phyloP scores from a whole-genome alignment of 2,329 filamentous ascomycete species.

The Balansia obtecta region DNA sequence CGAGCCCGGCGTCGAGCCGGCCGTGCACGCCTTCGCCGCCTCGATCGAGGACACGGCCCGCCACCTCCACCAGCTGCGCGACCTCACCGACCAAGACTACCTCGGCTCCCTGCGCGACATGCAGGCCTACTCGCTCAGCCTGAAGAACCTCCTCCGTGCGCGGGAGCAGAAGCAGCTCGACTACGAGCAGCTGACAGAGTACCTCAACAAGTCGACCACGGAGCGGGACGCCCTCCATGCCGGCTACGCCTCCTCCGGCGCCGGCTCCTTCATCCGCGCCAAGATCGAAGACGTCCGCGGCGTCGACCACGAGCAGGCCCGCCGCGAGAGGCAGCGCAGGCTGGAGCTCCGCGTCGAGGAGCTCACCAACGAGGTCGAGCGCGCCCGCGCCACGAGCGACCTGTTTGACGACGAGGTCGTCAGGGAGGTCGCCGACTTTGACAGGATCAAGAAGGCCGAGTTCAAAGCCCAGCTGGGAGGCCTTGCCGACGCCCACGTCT shows the following conservation, averaged over 20 bases:
- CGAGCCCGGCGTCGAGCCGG: constrained; percentile 73
- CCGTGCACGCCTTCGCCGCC: constrained; percentile 75
- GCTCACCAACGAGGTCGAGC: constrained; percentile 78
- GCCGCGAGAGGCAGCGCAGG: constrained; percentile 76
- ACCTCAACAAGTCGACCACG: constrained; percentile 77
- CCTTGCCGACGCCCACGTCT: constrained; percentile 72
- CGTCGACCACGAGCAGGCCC: constrained; percentile 87
- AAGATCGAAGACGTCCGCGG: constrained; percentile 96
- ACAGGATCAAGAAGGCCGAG: constrained; percentile 89
- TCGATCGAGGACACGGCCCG: constrained; percentile 74
- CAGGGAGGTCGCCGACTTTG: constrained; percentile 85
- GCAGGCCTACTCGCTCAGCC: constrained; percentile 81
- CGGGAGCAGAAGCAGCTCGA: constrained; percentile 97
- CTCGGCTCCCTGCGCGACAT: constrained; percentile 86
- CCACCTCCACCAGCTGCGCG: constrained; percentile 69
- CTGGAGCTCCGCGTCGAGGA: constrained; percentile 88
- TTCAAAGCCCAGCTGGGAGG: constrained; percentile 78
- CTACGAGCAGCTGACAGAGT: constrained; percentile 90
- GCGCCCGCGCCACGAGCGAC: constrained; percentile 74
- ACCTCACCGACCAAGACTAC: constrained; percentile 92
- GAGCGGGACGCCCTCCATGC: constrained; percentile 71
- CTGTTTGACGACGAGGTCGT: constrained; percentile 95
- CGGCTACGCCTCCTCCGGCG: constrained; percentile 42
- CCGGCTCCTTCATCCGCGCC: constrained; percentile 74
- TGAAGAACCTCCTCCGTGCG: constrained; percentile 81